Percentiles rank a stretch among this genome's conserved stretches.
Evolutionary conservation across 2,329 filamentous ascomycete genomes (phyloP).

Genomic region (Neopestalotiopsis sp.): DNA sequence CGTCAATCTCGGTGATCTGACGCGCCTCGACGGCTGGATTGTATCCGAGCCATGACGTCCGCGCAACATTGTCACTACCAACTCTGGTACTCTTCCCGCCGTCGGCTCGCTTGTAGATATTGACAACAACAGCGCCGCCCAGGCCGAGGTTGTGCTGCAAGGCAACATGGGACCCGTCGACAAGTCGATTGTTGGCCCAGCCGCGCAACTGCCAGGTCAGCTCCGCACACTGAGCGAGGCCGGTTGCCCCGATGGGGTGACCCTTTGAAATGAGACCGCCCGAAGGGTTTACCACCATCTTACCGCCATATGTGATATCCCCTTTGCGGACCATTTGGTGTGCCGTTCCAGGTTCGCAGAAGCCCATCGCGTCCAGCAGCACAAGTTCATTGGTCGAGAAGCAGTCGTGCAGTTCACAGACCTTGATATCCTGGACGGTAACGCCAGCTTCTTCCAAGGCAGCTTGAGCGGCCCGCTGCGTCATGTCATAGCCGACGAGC

Average conservation of each 20-base stretch:
- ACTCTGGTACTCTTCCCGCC: slow-evolving; percentile 67
- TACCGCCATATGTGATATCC: slow-evolving; percentile 89
- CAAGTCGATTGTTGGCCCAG: slow-evolving; percentile 88
- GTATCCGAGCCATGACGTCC: slow-evolving; percentile 67
- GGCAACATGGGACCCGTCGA: slow-evolving; percentile 72
- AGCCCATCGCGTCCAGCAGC: slow-evolving; percentile 83
- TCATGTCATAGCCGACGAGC: slow-evolving; percentile 89
- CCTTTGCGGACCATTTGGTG: slow-evolving; percentile 88
- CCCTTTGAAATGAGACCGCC: slow-evolving; percentile 96
- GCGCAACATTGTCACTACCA: slow-evolving; percentile 56
- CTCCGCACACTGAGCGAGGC: slow-evolving; percentile 95
- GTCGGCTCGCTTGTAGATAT: slow-evolving; percentile 86
- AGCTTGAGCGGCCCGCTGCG: slow-evolving; percentile 67
- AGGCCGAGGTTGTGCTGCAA: slow-evolving; percentile 94
- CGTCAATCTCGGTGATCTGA: too few species aligned
- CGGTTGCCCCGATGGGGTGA: slow-evolving; percentile 90
- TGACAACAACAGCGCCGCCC: slow-evolving; percentile 88
- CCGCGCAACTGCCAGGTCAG: slow-evolving; percentile 94
- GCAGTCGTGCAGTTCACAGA: slow-evolving; percentile 97
- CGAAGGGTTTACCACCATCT: slow-evolving; percentile 87
- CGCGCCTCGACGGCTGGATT: slow-evolving; percentile 85
- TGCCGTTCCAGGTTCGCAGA: slow-evolving; percentile 80
- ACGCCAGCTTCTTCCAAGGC: slow-evolving; percentile 79
- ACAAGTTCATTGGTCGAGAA: slow-evolving; percentile 96
- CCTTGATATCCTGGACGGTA: slow-evolving; percentile 72